Conservation (phyloP, 805 yeast species). For the Starmerella davenportii region DNA sequence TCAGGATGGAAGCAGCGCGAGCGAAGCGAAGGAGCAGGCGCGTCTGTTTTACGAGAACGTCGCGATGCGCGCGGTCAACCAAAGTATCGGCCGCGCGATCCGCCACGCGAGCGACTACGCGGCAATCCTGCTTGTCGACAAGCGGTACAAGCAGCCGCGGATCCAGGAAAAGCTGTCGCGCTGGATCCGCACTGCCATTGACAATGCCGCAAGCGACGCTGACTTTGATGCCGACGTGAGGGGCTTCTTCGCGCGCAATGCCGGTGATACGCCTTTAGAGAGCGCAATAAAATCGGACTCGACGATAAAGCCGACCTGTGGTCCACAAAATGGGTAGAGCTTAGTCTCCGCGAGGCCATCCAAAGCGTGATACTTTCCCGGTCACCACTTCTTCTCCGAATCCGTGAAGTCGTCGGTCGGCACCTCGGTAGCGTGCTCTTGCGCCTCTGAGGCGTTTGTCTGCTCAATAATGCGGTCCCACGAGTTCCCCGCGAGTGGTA, state of each 20-base stretch:
- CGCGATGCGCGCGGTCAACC: conserved; percentile 83
- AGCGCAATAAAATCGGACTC: too few species aligned
- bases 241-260: too few species aligned
- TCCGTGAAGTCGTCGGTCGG: conserved; percentile 13
- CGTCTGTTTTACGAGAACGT: conserved; percentile 55
- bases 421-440: conserved; percentile 11
- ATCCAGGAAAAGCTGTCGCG: conserved; percentile 46
- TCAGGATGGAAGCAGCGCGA: conserved; percentile 30
- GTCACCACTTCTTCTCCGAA: conserved; percentile 15
- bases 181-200: conserved; percentile 37
- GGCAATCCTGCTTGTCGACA: conserved; percentile 51
- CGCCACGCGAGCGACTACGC: conserved; percentile 73
- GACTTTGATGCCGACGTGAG: too few species aligned
- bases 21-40: conserved; percentile 27
- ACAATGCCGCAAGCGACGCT: too few species aligned
- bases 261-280: too few species aligned
- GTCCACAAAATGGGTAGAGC: too few species aligned
- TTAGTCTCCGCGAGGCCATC: too few species aligned
- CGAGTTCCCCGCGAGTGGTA: conserved; percentile 10
- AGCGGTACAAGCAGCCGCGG: conserved; percentile 31
- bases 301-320: too few species aligned
- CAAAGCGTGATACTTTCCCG: too few species aligned
- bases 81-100: conserved; percentile 81
- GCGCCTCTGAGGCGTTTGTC: conserved; percentile 7
- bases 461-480: conserved; percentile 9